Conservation (phyloP, 495 filamentous ascomycete species). For the Zalerion maritima region DNA sequence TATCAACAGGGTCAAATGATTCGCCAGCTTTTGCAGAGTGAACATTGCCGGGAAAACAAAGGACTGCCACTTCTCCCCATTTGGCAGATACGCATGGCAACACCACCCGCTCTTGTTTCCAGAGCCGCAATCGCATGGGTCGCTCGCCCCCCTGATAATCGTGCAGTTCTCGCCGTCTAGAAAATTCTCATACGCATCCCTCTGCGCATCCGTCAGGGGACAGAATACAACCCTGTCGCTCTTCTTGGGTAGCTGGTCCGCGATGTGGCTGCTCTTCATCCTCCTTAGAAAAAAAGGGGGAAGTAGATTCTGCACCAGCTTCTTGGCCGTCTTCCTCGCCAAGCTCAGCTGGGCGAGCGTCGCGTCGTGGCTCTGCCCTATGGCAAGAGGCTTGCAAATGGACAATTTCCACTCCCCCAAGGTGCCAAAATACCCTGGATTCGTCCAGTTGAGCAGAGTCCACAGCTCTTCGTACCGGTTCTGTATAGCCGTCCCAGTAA, state of each 20-base stretch:
- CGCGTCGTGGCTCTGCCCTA: constrained; percentile 86
- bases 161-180: constrained; percentile 56
- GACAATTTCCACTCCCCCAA: constrained; percentile 59
- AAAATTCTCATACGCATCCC: constrained; percentile 72
- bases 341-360: constrained; percentile 67
- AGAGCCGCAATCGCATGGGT: constrained; percentile 56
- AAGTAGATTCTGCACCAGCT: constrained; percentile 74
- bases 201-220: constrained; percentile 69
- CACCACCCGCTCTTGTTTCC: constrained; percentile 70
- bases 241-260: constrained; percentile 92
- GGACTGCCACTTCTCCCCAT: constrained; percentile 53
- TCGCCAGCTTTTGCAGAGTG: constrained; percentile 72
- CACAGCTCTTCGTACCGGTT: constrained; percentile 97
- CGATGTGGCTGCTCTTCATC: constrained; percentile 87
- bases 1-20: constrained; percentile 82
- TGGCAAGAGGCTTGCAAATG: constrained; percentile 64
- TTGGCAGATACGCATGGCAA: constrained; percentile 45
- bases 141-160: constrained; percentile 49
- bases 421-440: constrained; percentile 75
- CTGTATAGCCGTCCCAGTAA: constrained; percentile 94
- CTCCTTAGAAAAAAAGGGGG: constrained; percentile 85
- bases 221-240: constrained; percentile 91
- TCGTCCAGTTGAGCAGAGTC: constrained; percentile 94
- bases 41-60: constrained; percentile 78
- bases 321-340: constrained; percentile 69